Evolutionary conservation across 2,329 filamentous ascomycete species (phyloP).

Genomic region (Aspergillus pseudonomiae): DNA sequence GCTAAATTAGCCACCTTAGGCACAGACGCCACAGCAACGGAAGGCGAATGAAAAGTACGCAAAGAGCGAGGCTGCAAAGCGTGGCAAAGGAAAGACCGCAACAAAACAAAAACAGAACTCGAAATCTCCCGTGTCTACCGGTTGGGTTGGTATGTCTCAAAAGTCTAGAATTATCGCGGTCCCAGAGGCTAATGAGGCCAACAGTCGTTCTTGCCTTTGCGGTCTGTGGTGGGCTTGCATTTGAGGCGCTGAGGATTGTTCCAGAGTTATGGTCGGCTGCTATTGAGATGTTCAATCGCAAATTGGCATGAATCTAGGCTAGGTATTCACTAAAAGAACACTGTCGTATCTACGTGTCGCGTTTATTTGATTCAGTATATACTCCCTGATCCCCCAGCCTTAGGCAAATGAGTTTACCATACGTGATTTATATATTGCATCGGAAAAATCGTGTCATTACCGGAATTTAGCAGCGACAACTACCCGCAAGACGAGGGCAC

Average conservation of each 20-base stretch:
- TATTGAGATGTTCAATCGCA: slow-evolving; percentile 29
- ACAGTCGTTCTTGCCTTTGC: slow-evolving; percentile 65
- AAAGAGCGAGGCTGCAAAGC: slow-evolving; percentile 61
- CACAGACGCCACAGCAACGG: slow-evolving; percentile 68
- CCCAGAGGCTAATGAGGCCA: background rate
- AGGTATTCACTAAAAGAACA: too few relatives aligned
- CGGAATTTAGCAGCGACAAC: background rate
- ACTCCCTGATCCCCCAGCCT: background rate
- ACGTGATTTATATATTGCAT: background rate
- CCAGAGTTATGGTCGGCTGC: slow-evolving; percentile 45
- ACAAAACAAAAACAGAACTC: slow-evolving; percentile 52
- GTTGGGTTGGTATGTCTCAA: slow-evolving; percentile 61
- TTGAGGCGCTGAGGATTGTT: slow-evolving; percentile 56
- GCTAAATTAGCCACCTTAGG: slow-evolving; percentile 32
- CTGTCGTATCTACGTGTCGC: background rate
- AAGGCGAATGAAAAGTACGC: slow-evolving; percentile 65
- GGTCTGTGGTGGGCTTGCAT: slow-evolving; percentile 62
- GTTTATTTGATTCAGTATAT: background rate
- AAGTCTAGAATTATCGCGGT: background rate
- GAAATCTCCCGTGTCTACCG: slow-evolving; percentile 58
- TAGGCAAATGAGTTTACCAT: background rate
- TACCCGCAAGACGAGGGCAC: background rate
- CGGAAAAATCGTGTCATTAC: background rate
- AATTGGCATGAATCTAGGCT: slow-evolving; percentile 21
- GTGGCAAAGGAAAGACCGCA: slow-evolving; percentile 55